phyloP scores from a whole-genome alignment of 2,329 filamentous ascomycete species.

The Huntiella omanensis region DNA sequence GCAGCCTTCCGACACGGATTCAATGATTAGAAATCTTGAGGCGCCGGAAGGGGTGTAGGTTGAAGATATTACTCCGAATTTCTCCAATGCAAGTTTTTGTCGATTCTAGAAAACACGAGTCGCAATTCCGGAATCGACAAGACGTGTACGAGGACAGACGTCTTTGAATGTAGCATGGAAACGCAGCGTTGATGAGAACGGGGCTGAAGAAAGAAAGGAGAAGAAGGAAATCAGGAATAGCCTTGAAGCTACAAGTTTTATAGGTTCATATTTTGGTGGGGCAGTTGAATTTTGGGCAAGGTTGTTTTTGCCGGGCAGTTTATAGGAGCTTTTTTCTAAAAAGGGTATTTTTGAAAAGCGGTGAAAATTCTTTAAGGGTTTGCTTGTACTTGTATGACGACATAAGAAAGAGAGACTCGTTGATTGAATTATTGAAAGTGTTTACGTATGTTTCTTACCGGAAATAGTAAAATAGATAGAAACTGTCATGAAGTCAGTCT shows the following conservation, averaged over 20 bases:
- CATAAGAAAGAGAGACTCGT: too few relatives aligned
- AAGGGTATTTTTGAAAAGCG: too few relatives aligned
- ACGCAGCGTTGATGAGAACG: slow-evolving; percentile 83
- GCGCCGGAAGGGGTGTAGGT: slow-evolving; percentile 23
- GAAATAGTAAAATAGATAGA: too few relatives aligned
- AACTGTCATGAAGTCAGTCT: slow-evolving; percentile 3
- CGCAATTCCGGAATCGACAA: slow-evolving; percentile 12
- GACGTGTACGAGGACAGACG: slow-evolving; percentile 15
- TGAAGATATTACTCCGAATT: slow-evolving; percentile 96
- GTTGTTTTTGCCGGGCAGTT: neutral
- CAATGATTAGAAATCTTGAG: neutral
- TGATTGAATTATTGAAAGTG: too few relatives aligned
- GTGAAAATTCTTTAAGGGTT: too few relatives aligned
- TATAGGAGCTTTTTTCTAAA: too few relatives aligned
- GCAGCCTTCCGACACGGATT: slow-evolving; percentile 25
- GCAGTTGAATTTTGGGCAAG: neutral
- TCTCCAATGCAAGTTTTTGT: slow-evolving; percentile 57
- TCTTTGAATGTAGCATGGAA: slow-evolving; percentile 81
- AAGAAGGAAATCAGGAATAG: neutral
- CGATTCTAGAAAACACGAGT: slow-evolving; percentile 12
- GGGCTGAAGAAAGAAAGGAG: slow-evolving; percentile 33
- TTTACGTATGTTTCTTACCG: too few relatives aligned
- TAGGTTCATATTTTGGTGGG: neutral
- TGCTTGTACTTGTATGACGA: too few relatives aligned
- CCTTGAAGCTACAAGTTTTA: neutral